Evolutionary conservation across 2,329 filamentous ascomycete species (phyloP).

Genomic region (Fusarium secorum): DNA sequence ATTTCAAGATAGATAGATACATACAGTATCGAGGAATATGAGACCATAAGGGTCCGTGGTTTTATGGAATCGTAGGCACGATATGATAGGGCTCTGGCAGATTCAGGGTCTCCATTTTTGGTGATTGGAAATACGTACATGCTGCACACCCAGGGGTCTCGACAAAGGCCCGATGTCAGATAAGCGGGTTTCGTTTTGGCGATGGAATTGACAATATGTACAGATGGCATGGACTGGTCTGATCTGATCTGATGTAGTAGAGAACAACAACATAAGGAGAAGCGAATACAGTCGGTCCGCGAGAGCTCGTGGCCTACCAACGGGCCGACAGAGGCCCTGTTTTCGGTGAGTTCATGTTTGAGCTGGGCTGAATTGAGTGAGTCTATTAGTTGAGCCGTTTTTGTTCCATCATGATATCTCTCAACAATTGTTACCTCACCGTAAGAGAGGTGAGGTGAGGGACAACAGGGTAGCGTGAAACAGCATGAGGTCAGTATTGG

Average conservation of each 20-base stretch:
- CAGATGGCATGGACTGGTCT: slow-evolving; percentile 25
- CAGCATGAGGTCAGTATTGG: neutral
- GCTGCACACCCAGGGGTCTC: slow-evolving; percentile 19
- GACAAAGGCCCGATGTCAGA: slow-evolving; percentile 21
- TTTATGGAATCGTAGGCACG: neutral
- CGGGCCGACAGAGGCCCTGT: slow-evolving; percentile 35
- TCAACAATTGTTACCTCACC: slow-evolving; percentile 31
- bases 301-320: slow-evolving; percentile 35
- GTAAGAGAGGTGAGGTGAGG: neutral
- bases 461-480: slow-evolving; percentile 14
- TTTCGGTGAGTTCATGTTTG: slow-evolving; percentile 10
- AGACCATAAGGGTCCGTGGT: slow-evolving; percentile 29
- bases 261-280: neutral
- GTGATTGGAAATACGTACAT: neutral
- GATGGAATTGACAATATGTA: slow-evolving; percentile 35
- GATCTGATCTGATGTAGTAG: slow-evolving; percentile 12
- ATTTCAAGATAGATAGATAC: slow-evolving; percentile 9
- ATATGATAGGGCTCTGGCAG: neutral
- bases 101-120: slow-evolving; percentile 1
- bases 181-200: slow-evolving; percentile 30
- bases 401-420: slow-evolving; percentile 13
- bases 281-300: slow-evolving; percentile 40
- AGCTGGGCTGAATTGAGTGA: neutral
- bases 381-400: neutral
- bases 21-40: slow-evolving; percentile 13